phyloP scores from a whole-genome alignment of 441 rosid genomes.

The Bocquillonia castaneifolia region DNA sequence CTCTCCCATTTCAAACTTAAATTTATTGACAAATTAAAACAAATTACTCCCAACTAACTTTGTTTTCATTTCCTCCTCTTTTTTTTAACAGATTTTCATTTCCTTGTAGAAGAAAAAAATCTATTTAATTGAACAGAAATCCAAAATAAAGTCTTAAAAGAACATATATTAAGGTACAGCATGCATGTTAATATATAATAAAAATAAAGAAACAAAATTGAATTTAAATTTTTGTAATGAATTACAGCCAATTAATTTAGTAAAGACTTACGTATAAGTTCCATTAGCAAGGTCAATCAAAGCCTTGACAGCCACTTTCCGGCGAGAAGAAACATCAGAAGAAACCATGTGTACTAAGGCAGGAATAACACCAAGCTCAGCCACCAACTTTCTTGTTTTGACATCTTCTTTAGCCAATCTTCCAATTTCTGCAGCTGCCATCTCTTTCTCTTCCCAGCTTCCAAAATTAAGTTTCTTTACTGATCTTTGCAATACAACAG shows the following conservation, averaged over 20 bases:
- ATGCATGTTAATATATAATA: no score
- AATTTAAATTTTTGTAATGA: no score
- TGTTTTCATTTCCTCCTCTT: no score
- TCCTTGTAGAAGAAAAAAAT: no score
- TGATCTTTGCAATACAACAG: conserved; percentile 54
- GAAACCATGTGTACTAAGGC: conserved; percentile 64
- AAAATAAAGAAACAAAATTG: no score
- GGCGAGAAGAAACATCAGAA: conserved; percentile 36
- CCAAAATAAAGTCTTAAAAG: no score
- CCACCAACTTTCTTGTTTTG: conserved; percentile 57
- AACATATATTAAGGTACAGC: no score
- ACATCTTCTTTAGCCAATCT: conserved; percentile 53
- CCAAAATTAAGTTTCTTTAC: conserved; percentile 88
- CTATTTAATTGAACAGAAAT: no score
- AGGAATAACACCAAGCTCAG: conserved; percentile 78
- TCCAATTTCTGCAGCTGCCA: conserved; percentile 60
- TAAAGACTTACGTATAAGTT: conserved; percentile 56
- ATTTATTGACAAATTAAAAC: neutral
- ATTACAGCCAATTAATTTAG: neutral
- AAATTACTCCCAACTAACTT: neutral
- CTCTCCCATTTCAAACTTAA: conserved; percentile 23
- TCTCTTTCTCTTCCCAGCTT: conserved; percentile 59
- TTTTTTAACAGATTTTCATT: no score
- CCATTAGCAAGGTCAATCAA: conserved; percentile 80
- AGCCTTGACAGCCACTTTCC: conserved; percentile 55